These are phyloP conservation scores for Hyphopichia fennica DNA, from an alignment of 1,139 yeast genomes.

Conservation along the genomic window DNA sequence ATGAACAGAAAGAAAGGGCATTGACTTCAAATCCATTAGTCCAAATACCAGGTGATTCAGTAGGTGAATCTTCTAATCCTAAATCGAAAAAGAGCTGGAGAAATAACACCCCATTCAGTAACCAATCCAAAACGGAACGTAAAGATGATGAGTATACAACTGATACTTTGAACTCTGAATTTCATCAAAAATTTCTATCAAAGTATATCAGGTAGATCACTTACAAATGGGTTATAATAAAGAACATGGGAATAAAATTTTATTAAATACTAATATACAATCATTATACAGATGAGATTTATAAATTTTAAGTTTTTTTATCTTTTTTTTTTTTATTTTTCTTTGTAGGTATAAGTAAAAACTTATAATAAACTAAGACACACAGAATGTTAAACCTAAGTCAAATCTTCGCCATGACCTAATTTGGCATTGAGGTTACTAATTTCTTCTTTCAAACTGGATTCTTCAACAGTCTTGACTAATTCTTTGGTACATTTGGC, in stretches of 20 bases:
- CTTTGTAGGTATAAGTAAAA: no score
- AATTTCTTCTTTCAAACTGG: constrained; percentile 80
- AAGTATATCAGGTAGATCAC: constrained; percentile 52
- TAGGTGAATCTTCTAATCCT: constrained; percentile 4
- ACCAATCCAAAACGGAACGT: constrained; percentile 18
- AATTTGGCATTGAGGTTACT: constrained; percentile 50
- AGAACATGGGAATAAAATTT: not conserved
- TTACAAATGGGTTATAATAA: not conserved
- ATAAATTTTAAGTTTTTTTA: no score
- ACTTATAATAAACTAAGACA: no score
- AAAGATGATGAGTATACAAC: constrained; percentile 48
- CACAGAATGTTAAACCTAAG: not conserved
- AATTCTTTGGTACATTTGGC: constrained; percentile 95
- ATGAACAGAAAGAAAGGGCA: constrained; percentile 16
- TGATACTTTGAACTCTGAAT: constrained; percentile 66
- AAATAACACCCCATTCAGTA: constrained; percentile 46
- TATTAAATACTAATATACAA: constrained; percentile 6
- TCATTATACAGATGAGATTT: not conserved
- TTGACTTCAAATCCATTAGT: constrained; percentile 46
- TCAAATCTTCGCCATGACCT: constrained; percentile 26
- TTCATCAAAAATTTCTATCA: constrained; percentile 69
- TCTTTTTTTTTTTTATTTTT: no score
- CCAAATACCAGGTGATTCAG: constrained; percentile 11
- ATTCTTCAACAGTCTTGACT: constrained; percentile 94
- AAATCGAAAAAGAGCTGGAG: constrained; percentile 51